A percentile compares a stretch with the other conserved stretches of the same genome.
phyloP scores from a whole-genome alignment of 2,329 filamentous ascomycete genomes.

The Aspergillus sp. region DNA sequence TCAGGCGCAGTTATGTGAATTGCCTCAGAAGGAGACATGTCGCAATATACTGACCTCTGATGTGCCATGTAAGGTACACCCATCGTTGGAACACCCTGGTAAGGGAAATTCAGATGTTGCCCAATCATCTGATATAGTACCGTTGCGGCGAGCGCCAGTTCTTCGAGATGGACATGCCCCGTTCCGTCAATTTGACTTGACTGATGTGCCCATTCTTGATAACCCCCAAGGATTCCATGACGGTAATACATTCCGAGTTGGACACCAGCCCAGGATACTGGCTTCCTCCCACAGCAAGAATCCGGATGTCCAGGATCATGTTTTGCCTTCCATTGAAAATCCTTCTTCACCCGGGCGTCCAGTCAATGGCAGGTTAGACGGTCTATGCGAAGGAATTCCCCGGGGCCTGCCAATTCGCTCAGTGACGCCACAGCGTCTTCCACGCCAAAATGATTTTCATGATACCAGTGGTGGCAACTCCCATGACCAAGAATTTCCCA shows the following conservation, averaged over 20 bases:
- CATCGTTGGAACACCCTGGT: slow-evolving; percentile 11
- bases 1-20: neutral
- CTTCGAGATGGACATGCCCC: slow-evolving; percentile 12
- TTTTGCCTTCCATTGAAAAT: slow-evolving; percentile 32
- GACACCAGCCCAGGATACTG: slow-evolving; percentile 10
- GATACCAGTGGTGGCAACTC: slow-evolving; percentile 16
- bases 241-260: slow-evolving; percentile 11
- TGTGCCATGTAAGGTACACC: slow-evolving; percentile 17
- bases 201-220: slow-evolving; percentile 24
- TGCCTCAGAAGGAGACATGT: neutral
- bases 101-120: slow-evolving; percentile 14
- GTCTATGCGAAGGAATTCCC: slow-evolving; percentile 24
- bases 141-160: slow-evolving; percentile 16
- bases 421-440: slow-evolving; percentile 20
- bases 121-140: slow-evolving; percentile 14
- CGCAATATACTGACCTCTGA: slow-evolving; percentile 19
- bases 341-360: slow-evolving; percentile 15
- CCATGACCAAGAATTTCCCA: slow-evolving; percentile 20
- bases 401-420: slow-evolving; percentile 20
- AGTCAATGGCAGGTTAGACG: slow-evolving; percentile 19
- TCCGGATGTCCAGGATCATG: slow-evolving; percentile 21
- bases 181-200: slow-evolving; percentile 10
- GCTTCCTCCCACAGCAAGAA: slow-evolving; percentile 11
- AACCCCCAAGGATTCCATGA: slow-evolving; percentile 19
- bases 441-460: slow-evolving; percentile 16